These are phyloP conservation scores for Trifolium dubium DNA, from an alignment of 306 rosid genomes.

Conservation along the genomic window DNA sequence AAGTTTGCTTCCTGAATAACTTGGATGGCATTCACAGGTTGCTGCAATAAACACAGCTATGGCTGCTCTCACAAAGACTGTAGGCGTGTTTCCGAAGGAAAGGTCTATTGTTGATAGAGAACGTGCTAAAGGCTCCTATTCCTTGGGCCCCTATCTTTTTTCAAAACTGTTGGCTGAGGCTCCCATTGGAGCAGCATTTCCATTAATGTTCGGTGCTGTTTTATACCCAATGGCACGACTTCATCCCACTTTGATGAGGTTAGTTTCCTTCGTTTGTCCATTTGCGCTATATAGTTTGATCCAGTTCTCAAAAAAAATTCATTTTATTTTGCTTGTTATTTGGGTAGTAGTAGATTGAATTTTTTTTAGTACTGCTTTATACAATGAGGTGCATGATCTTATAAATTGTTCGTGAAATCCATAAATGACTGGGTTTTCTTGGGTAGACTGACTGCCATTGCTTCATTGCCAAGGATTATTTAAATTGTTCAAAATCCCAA, in stretches of 20 bases:
- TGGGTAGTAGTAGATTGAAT: constrained; percentile 25
- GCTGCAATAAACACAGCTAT: constrained; percentile 96
- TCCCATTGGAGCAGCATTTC: constrained; percentile 94
- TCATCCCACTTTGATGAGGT: constrained; percentile 86
- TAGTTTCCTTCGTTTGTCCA: constrained; percentile 26
- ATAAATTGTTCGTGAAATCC: not conserved
- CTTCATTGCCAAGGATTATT: constrained; percentile 17
- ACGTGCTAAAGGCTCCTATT: constrained; percentile 82
- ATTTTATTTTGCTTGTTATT: constrained; percentile 28
- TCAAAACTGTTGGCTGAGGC: constrained; percentile 91
- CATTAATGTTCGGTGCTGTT: constrained; percentile 83
- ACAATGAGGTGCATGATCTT: constrained; percentile 22
- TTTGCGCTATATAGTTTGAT: constrained; percentile 20
- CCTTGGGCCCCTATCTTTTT: constrained; percentile 87
- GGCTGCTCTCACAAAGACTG: constrained; percentile 98
- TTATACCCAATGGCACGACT: constrained; percentile 98
- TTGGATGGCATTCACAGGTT: constrained; percentile 63
- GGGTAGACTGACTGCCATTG: not conserved
- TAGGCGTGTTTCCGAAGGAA: constrained; percentile 89
- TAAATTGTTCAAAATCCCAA: constrained; percentile 1
- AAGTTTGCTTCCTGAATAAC: constrained; percentile 37
- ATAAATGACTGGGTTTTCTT: not conserved
- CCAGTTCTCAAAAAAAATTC: constrained; percentile 19
- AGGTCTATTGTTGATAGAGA: constrained; percentile 92
- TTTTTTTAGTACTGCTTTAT: not conserved